Evolutionary conservation across 768 basidiomycete species (phyloP).

Genomic region (Hydnum rufescens): DNA sequence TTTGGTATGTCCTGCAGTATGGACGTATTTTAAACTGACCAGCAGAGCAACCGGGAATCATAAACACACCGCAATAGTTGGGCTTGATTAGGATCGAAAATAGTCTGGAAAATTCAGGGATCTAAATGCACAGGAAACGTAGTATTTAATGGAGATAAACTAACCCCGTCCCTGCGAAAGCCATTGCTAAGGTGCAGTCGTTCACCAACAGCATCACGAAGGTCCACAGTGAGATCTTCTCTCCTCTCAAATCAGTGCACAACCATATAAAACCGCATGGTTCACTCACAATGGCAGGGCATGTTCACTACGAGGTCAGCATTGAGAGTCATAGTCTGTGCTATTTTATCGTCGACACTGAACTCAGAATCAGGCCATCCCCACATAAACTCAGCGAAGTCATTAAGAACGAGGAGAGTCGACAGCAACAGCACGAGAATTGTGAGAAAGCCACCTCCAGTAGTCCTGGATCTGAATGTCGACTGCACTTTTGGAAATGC

Average conservation of each 20-base stretch:
- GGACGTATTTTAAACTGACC: background rate
- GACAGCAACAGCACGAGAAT: slow-evolving; percentile 43
- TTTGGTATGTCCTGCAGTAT: slow-evolving; percentile 15
- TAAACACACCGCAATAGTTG: slow-evolving; percentile 35
- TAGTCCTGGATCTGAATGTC: slow-evolving; percentile 61
- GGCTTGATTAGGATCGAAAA: slow-evolving; percentile 70
- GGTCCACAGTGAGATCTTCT: slow-evolving; percentile 32
- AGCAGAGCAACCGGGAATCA: slow-evolving; percentile 2
- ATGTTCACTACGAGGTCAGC: slow-evolving; percentile 85
- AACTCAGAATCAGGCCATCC: slow-evolving; percentile 87
- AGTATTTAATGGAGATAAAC: background rate
- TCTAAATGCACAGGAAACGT: slow-evolving; percentile 1
- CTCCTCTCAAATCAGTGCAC: background rate
- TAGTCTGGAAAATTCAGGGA: slow-evolving; percentile 29
- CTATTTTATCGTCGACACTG: slow-evolving; percentile 49
- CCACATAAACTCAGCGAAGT: slow-evolving; percentile 79
- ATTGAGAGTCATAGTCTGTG: slow-evolving; percentile 60
- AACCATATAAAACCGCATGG: no score
- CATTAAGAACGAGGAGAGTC: slow-evolving; percentile 63
- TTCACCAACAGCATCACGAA: slow-evolving; percentile 89
- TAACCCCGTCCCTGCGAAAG: slow-evolving; percentile 69
- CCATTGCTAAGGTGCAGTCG: slow-evolving; percentile 62
- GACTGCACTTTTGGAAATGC: slow-evolving; percentile 74
- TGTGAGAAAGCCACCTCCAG: slow-evolving; percentile 66
- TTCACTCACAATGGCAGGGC: slow-evolving; percentile 69